Evolutionary conservation across 2,329 filamentous ascomycete species (phyloP), one percentile per base, ranked within the genome.

Genomic region (Cercospora sp.): DNA sequence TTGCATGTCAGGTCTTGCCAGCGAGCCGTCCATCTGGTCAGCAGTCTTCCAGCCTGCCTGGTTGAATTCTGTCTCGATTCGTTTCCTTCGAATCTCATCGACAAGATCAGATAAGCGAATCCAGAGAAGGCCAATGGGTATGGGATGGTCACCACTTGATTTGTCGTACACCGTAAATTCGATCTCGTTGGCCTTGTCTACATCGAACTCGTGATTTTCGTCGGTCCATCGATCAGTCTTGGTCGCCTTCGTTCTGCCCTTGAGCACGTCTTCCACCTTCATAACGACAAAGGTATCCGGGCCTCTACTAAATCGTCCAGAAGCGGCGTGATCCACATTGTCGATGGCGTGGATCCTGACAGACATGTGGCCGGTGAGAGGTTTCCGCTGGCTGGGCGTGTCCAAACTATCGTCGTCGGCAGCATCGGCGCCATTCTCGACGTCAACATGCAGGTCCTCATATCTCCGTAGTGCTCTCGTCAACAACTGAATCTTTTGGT

Each of bases 131-230:
- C 91, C 95, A 76, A 99, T 97, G 49, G 95, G 95, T 62, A 96
- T 89, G 13, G 94, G 90, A 74, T 97, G 91, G 75, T 97, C 94
- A 71, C 90, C 79, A 63, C 70, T 72, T 2, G 93, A 90, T 82
- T 97, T 97, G 80, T 99, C 95, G 80, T 99, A 99, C 10, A 99
- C 94, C 0, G 93, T 98, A 64, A 99, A 88, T 79, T 99, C 95
- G 70, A 99, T 93, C 81, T 99, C 95, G 80, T 99, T 99, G 63
- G 95, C 95, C 83, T 98, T 98, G 81, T 98, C 94, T 66, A 99
- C 95, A 72, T 95, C 92, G 70, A 99, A 90, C 67, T 90, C 93
- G 80, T 97, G 95, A 40, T 90, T 88, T 81, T 99, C 95, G 74
- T 93, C 92, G 51, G 93, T 89, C 94, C 94, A 99, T 76, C 89